Percentiles rank a stretch among this genome's conserved stretches.
These are phyloP conservation scores for Solanum gandarillasii DNA, from an alignment of 257 asterid species.

Conservation along the genomic window DNA sequence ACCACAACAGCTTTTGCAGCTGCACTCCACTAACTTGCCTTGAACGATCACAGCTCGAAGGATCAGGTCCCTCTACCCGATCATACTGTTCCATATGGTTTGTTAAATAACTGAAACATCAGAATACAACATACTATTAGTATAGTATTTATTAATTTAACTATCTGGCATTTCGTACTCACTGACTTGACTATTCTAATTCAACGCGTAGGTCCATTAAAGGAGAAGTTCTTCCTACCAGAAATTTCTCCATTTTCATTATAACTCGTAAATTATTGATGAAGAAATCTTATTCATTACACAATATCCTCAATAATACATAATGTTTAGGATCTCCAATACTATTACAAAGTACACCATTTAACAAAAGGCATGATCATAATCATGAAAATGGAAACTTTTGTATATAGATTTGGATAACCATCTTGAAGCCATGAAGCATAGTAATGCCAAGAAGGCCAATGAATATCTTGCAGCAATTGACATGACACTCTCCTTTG, in stretches of 20 bases:
- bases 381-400: constrained; percentile 75
- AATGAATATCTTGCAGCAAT: constrained; percentile 27
- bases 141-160: too few relatives aligned
- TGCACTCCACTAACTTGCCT: too few relatives aligned
- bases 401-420: constrained; percentile 61
- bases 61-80: too few relatives aligned
- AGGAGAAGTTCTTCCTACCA: background rate
- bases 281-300: background rate
- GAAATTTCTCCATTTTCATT: too few relatives aligned
- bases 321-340: background rate
- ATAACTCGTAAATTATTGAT: background rate
- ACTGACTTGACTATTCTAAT: too few relatives aligned
- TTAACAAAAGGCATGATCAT: constrained; percentile 63
- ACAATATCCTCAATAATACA: background rate
- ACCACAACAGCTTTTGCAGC: too few relatives aligned
- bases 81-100: too few relatives aligned
- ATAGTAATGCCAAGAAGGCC: constrained; percentile 39
- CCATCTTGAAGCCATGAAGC: constrained; percentile 73
- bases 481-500: constrained; percentile 40
- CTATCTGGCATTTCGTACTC: too few relatives aligned
- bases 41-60: too few relatives aligned
- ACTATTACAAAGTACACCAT: background rate
- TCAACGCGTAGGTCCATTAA: background rate
- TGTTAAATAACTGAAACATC: too few relatives aligned
- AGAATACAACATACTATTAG: too few relatives aligned